Evolutionary conservation across 805 yeast genomes (phyloP).

Genomic region (Candida golubevii): DNA sequence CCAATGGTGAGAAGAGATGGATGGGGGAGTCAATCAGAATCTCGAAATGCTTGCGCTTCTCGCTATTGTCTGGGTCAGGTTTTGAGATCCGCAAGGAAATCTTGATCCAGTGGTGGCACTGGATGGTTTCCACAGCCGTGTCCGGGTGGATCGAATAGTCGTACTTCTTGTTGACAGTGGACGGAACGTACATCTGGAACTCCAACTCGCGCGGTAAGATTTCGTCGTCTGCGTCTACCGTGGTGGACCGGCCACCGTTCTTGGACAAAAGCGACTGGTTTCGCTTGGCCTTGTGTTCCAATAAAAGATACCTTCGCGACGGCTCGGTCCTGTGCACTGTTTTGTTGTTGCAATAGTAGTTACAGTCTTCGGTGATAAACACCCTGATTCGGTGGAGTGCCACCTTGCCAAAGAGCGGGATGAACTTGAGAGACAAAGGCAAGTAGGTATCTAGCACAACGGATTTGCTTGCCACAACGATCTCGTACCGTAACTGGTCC

Average conservation of each 20-base stretch:
- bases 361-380: conserved; percentile 83
- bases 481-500: conserved; percentile 83
- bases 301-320: conserved; percentile 66
- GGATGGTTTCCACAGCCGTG: conserved; percentile 72
- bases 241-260: conserved; percentile 26
- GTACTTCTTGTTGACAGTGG: conserved; percentile 50
- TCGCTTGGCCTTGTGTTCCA: conserved; percentile 70
- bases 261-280: conserved; percentile 47
- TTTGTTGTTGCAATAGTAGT: conserved; percentile 80
- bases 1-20: conserved; percentile 68
- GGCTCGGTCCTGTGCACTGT: conserved; percentile 94
- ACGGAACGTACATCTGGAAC: conserved; percentile 83
- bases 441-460: conserved; percentile 77
- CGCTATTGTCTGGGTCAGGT: conserved; percentile 47
- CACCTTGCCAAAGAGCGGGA: conserved; percentile 79
- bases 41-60: conserved; percentile 85
- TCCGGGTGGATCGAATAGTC: conserved; percentile 68
- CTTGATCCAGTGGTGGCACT: conserved; percentile 94
- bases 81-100: conserved; percentile 76
- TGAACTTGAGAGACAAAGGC: conserved; percentile 78
- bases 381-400: conserved; percentile 82
- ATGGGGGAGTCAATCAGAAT: conserved; percentile 93
- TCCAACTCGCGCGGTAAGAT: conserved; percentile 75
- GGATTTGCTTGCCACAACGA: conserved; percentile 84
- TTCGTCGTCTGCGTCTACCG: conserved; percentile 44